Evolutionary conservation across 2,329 filamentous ascomycete species (phyloP).

Genomic region (Peltaster fructicola): DNA sequence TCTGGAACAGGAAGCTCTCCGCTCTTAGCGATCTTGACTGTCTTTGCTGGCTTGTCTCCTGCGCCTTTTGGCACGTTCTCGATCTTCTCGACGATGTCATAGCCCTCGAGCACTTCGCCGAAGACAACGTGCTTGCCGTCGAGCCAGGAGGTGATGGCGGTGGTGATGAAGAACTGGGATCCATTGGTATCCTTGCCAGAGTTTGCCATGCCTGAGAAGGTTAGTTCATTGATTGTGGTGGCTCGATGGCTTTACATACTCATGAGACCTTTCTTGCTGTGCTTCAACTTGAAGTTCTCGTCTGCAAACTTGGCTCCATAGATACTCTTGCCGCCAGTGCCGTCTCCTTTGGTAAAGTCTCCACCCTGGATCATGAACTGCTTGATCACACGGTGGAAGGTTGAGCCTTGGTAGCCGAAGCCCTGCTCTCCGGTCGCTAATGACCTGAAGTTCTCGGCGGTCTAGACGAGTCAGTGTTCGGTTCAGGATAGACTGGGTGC

Average conservation of each 20-base stretch:
- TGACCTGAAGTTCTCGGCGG: slow-evolving; percentile 57
- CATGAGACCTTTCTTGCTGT: slow-evolving; percentile 66
- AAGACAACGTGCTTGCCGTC: slow-evolving; percentile 76
- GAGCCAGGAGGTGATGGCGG: slow-evolving; percentile 63
- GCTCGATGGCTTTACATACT: slow-evolving; percentile 30
- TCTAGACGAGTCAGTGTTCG: slow-evolving; percentile 23
- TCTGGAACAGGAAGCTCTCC: slow-evolving; percentile 66
- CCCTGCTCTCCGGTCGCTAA: slow-evolving; percentile 75
- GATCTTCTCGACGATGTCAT: slow-evolving; percentile 63
- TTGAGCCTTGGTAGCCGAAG: slow-evolving; percentile 64
- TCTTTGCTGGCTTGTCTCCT: slow-evolving; percentile 50
- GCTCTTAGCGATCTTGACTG: slow-evolving; percentile 65
- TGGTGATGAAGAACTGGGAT: slow-evolving; percentile 85
- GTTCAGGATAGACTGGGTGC: slow-evolving; percentile 9
- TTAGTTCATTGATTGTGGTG: background rate
- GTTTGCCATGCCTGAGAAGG: slow-evolving; percentile 56
- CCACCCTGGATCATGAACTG: slow-evolving; percentile 84
- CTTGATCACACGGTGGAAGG: slow-evolving; percentile 83
- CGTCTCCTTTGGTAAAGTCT: slow-evolving; percentile 69
- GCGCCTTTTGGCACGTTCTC: slow-evolving; percentile 49
- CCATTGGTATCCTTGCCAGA: slow-evolving; percentile 73
- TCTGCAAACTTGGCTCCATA: slow-evolving; percentile 71
- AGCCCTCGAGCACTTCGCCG: slow-evolving; percentile 74
- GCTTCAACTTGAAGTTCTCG: slow-evolving; percentile 91
- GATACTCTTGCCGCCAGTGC: slow-evolving; percentile 76